Conservation (phyloP, 108 stramenopile genomes). For the Ochromonas danica region DNA sequence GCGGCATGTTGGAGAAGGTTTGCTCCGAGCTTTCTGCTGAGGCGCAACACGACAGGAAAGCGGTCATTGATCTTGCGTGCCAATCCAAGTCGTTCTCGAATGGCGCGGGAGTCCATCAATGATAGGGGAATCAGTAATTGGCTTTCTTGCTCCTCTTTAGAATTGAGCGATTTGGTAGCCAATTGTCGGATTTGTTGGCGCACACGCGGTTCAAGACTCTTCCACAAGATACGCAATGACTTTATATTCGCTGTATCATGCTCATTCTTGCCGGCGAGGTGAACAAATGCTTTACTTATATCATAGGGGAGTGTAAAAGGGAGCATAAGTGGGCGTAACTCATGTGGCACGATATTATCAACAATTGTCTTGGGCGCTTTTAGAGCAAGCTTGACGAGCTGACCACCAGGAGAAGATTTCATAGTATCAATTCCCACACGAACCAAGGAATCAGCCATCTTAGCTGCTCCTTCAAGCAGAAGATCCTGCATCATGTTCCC, state of each 20-base stretch:
- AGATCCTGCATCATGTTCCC: conserved; percentile 57
- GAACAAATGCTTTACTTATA: not conserved
- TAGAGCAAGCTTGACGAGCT: not conserved
- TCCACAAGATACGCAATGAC: not conserved
- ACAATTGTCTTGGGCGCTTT: not conserved
- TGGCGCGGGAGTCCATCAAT: not conserved
- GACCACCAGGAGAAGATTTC: not conserved
- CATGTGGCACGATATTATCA: not conserved
- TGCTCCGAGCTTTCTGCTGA: not conserved
- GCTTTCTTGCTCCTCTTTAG: not conserved
- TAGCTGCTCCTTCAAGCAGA: conserved; percentile 50
- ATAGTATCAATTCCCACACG: not conserved
- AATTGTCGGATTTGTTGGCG: not conserved
- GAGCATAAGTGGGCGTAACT: not conserved
- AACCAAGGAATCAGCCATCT: conserved; percentile 52
- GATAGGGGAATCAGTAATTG: not conserved
- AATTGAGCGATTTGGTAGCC: not conserved
- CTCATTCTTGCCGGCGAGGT: not conserved
- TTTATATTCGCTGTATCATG: not conserved
- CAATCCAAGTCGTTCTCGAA: not conserved
- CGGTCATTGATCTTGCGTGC: not conserved
- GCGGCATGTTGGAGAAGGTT: not conserved
- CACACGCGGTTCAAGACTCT: not conserved
- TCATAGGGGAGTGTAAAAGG: conserved; percentile 6
- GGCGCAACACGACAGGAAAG: not conserved